Evolutionary conservation across 169 alveolate genomes (phyloP), one percentile per base, ranked within the genome.

Genomic region (Plasmodium falciparum): DNA sequence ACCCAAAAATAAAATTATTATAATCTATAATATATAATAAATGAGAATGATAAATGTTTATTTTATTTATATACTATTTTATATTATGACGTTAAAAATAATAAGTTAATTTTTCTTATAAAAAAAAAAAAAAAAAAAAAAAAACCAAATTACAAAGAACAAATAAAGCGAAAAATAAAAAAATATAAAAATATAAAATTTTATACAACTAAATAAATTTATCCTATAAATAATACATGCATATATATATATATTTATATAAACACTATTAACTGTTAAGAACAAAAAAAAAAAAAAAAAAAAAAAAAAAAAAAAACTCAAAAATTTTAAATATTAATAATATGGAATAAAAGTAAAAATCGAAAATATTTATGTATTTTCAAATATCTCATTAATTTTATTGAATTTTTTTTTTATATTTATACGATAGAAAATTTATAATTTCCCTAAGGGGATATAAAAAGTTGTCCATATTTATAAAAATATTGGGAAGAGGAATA

Each of bases 221-320:
- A 59, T 59, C 69, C 75, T 58, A 66, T 70, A 76, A 74, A 39
- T 39, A 5, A 76, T 33, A 65, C 89, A 76, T 76, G 89, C 89
- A 76, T 66, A 49, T 47, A 61, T 26, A 2, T 26, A 26, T 26
- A 26, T 39, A 39, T 39, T 5, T 39, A 5, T 65, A 78, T 43
- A 59, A 78, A 78, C 39, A 1, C 52, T 71, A 13, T 65, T 61
- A 78, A 43, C 24, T 67, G 80, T 78, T 13, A 59, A 70, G 63
- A 17, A 65, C 50, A 78, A 70, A 54, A 20, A 3, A 24, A 50
- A 63, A 39, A 20, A 66, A 47, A 65, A 78, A 78, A 78, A 76
- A 63, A n/a, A n/a, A n/a, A n/a, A n/a, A n/a, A 63, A 65, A 63
- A 76, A 56, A 63, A 65, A 52, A 56, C 43, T 26, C 54, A 22